Conservation (phyloP, 2,329 filamentous ascomycete species). For the Penicillium sp. region DNA sequence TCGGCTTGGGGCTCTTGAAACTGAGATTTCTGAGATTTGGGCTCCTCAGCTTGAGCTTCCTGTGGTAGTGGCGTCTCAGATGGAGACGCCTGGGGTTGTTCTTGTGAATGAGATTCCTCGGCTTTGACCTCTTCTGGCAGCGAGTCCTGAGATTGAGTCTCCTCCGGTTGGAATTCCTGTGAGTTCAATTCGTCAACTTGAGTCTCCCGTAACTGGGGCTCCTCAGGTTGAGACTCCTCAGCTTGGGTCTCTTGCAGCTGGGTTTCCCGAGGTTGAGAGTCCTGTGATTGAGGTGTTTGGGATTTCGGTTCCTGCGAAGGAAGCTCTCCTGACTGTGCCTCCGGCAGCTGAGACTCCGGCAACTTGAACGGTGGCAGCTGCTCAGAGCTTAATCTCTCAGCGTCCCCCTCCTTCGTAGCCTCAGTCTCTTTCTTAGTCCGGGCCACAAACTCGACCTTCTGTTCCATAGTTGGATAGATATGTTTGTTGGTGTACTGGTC, state of each 20-base stretch:
- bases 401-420: slow-evolving; percentile 4
- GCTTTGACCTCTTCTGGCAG: neutral
- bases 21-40: neutral
- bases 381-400: neutral
- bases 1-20: neutral
- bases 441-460: slow-evolving; percentile 24
- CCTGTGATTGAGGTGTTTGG: neutral
- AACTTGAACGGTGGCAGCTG: neutral
- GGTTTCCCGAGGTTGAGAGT: neutral
- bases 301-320: neutral
- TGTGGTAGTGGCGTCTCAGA: neutral
- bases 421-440: neutral
- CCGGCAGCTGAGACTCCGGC: neutral
- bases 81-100: neutral
- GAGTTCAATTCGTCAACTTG: too few species aligned
- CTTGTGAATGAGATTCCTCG: neutral
- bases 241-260: neutral
- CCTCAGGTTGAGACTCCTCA: too few species aligned
- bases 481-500: slow-evolving; percentile 18
- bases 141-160: neutral
- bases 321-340: neutral
- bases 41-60: neutral
- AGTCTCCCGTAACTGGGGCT: too few species aligned
- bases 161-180: too few species aligned
- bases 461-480: slow-evolving; percentile 31